Percentiles rank a stretch among this genome's conserved stretches.
Evolutionary conservation across 345 rosid species (phyloP).

Genomic region (Hevea brasiliensis): DNA sequence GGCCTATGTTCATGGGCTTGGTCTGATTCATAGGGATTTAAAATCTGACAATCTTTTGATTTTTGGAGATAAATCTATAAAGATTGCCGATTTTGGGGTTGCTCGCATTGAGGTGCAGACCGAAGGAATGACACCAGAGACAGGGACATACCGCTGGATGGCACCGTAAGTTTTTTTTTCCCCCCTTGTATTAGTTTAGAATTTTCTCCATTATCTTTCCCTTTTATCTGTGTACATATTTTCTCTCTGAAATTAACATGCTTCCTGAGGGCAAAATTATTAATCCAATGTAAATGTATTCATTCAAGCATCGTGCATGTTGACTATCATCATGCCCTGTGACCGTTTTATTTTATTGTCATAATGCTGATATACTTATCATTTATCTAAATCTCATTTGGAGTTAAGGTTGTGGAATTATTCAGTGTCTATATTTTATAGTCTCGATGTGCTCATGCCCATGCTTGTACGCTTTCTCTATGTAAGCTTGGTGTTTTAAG

Average conservation of each 20-base stretch:
- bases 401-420: neutral
- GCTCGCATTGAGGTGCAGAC: constrained; percentile 40
- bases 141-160: constrained; percentile 40
- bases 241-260: too few relatives aligned
- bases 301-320: neutral
- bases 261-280: neutral
- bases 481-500: neutral
- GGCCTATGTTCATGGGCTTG: constrained; percentile 34
- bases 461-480: neutral
- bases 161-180: constrained; percentile 27
- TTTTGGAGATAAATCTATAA: constrained; percentile 28
- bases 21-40: constrained; percentile 30
- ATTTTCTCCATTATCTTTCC: neutral
- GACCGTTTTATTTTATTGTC: neutral
- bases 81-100: constrained; percentile 37
- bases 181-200: neutral
- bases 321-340: neutral
- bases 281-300: neutral
- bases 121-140: constrained; percentile 40
- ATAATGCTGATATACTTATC: too few relatives aligned
- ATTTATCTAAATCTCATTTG: too few relatives aligned
- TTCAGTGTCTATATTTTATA: neutral
- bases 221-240: too few relatives aligned
- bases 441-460: neutral
- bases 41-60: constrained; percentile 36